phyloP scores from a whole-genome alignment of 75 land plant species.

The Sequoiadendron giganteum region DNA sequence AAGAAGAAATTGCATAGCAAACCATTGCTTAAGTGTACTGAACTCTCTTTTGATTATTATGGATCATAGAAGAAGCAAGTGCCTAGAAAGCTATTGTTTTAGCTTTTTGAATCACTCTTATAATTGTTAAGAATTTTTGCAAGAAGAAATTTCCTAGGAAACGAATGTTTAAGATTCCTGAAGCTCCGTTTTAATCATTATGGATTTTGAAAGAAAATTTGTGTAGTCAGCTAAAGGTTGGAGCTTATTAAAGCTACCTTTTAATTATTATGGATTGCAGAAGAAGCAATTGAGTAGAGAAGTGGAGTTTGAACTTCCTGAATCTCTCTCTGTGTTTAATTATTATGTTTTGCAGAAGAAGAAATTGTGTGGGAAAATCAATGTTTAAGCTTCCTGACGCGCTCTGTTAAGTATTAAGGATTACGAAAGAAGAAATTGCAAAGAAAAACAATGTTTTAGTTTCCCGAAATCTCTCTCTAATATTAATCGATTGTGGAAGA shows the following conservation, averaged over 20 bases:
- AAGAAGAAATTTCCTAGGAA: not conserved
- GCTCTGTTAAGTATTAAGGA: no score
- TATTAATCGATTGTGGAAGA: no score
- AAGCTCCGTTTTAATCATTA: not conserved
- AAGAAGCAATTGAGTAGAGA: not conserved
- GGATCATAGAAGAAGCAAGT: not conserved
- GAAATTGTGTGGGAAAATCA: not conserved
- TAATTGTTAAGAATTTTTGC: not conserved
- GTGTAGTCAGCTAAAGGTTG: not conserved
- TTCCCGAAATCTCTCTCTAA: not conserved
- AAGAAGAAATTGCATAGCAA: not conserved
- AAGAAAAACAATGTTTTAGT: not conserved
- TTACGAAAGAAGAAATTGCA: not conserved
- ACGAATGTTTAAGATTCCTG: not conserved
- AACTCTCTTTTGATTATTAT: not conserved
- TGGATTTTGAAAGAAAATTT: not conserved
- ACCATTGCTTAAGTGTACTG: not conserved
- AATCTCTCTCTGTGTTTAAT: not conserved
- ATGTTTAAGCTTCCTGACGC: not conserved
- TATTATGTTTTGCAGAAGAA: not conserved
- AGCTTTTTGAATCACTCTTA: not conserved
- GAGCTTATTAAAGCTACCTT: not conserved
- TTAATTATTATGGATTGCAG: not conserved
- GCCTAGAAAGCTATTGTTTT: not conserved
- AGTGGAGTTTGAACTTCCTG: not conserved